These are phyloP conservation scores for Draba incana DNA, from an alignment of 345 rosid genomes.

Conservation along the genomic window DNA sequence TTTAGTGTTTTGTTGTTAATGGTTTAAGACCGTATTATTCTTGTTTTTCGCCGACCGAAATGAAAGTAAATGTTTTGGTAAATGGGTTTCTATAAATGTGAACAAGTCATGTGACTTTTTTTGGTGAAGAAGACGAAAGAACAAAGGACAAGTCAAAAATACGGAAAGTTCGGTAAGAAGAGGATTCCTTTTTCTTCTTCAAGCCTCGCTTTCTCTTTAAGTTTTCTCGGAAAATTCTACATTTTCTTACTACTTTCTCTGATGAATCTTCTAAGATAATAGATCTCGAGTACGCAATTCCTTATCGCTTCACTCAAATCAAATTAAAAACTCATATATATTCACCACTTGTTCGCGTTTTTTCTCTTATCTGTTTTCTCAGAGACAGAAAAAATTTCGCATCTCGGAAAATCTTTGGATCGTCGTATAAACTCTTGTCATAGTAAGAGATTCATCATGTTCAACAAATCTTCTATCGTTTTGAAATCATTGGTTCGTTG, in stretches of 20 bases:
- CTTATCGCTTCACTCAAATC: slow-evolving; percentile 36
- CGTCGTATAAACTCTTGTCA: background rate
- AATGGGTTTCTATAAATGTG: too few species aligned
- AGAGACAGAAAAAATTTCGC: background rate
- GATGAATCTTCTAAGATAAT: slow-evolving; percentile 34
- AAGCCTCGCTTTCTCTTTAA: slow-evolving; percentile 10
- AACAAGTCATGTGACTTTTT: too few species aligned
- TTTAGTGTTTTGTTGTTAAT: too few species aligned
- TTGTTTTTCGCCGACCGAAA: too few species aligned
- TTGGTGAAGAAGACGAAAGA: too few species aligned
- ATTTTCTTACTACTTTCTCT: slow-evolving; percentile 23
- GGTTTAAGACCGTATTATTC: too few species aligned
- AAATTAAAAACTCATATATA: slow-evolving; percentile 11
- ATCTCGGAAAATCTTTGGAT: background rate
- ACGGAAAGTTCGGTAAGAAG: background rate
- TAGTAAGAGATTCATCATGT: slow-evolving; percentile 5
- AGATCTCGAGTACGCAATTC: slow-evolving; percentile 51
- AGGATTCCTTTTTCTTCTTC: background rate
- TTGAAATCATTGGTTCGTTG: slow-evolving; percentile 1
- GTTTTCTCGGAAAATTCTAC: slow-evolving; percentile 16
- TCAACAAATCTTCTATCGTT: background rate
- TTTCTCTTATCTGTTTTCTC: background rate
- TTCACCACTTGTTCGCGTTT: slow-evolving; percentile 22
- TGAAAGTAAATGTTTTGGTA: too few species aligned
- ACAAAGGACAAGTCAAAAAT: background rate